Evolutionary conservation across 176 grass and related monocot species (phyloP).

Genomic region (Coix lacrymajobi): DNA sequence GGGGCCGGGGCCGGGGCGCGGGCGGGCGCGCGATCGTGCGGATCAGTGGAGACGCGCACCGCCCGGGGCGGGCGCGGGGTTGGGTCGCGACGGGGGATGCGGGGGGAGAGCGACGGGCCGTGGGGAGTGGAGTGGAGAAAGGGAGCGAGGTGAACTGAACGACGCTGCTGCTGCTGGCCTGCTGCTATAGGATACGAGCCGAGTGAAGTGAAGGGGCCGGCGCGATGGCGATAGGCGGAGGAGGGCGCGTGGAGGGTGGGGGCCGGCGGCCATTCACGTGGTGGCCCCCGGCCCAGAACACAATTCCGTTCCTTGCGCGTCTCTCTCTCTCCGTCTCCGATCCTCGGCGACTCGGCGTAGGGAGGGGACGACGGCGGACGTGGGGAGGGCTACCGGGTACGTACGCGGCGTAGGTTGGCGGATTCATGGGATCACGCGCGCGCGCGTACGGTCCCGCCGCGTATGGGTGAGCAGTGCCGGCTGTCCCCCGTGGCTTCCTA

Average conservation of each 20-base stretch:
- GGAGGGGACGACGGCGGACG: not conserved
- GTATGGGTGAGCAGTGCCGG: constrained; percentile 9
- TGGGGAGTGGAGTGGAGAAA: constrained; percentile 6
- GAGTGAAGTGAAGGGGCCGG: constrained; percentile 26
- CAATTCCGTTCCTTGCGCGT: constrained; percentile 15
- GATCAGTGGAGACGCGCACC: not conserved
- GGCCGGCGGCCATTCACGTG: constrained; percentile 60
- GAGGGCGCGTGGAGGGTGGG: constrained; percentile 28
- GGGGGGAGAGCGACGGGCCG: constrained; percentile 29
- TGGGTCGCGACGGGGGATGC: constrained; percentile 18
- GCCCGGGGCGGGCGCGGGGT: not conserved
- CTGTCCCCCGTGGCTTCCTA: not conserved
- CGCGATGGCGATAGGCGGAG: constrained; percentile 31
- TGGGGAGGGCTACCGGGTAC: not conserved
- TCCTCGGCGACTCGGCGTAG: not conserved
- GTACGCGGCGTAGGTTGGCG: not conserved
- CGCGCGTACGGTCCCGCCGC: too few species aligned
- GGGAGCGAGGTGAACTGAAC: constrained; percentile 32
- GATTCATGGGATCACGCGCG: not conserved
- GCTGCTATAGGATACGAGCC: not conserved
- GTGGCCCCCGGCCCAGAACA: constrained; percentile 42
- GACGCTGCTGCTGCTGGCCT: not conserved
- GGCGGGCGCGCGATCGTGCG: not conserved
- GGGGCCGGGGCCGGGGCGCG: not conserved
- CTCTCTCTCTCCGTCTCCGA: not conserved